A percentile compares a stretch with the other conserved stretches of the same genome.
Conservation (phyloP, 495 filamentous ascomycete genomes). For the Aspergillus homomorphus region DNA sequence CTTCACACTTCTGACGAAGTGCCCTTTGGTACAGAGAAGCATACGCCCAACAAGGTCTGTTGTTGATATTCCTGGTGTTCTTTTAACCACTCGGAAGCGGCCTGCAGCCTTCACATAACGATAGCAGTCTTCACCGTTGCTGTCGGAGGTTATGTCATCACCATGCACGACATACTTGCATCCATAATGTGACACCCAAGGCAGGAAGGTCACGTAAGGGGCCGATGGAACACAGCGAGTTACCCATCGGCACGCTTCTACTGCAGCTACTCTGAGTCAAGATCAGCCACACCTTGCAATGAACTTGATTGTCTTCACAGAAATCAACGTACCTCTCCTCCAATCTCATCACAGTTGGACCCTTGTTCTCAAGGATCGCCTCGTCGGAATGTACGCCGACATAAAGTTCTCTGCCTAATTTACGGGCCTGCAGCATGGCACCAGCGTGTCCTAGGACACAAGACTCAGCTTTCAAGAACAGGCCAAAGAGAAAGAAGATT, state of each 20-base stretch:
- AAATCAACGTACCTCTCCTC: constrained; percentile 65
- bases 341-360: constrained; percentile 94
- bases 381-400: constrained; percentile 95
- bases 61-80: constrained; percentile 95
- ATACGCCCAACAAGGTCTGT: constrained; percentile 97
- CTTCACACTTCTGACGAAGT: constrained; percentile 78
- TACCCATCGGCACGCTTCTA: constrained; percentile 93
- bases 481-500: neutral
- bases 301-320: neutral
- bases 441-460: constrained; percentile 89
- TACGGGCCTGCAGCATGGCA: constrained; percentile 90
- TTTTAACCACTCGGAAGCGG: constrained; percentile 88
- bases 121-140: constrained; percentile 90
- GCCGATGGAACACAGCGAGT: constrained; percentile 78
- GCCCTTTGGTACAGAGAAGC: constrained; percentile 85
- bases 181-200: constrained; percentile 92
- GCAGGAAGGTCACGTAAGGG: constrained; percentile 90
- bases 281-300: constrained; percentile 22
- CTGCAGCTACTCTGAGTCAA: constrained; percentile 62
- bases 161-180: constrained; percentile 93
- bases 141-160: constrained; percentile 83
- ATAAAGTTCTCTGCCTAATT: constrained; percentile 77
- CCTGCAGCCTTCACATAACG: constrained; percentile 89
- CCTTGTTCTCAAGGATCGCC: constrained; percentile 93
- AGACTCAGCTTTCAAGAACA: constrained; percentile 16